Evolutionary conservation across 768 basidiomycete genomes (phyloP), one percentile per base, ranked within the genome.

Genomic region (Leccinum rimulosum): DNA sequence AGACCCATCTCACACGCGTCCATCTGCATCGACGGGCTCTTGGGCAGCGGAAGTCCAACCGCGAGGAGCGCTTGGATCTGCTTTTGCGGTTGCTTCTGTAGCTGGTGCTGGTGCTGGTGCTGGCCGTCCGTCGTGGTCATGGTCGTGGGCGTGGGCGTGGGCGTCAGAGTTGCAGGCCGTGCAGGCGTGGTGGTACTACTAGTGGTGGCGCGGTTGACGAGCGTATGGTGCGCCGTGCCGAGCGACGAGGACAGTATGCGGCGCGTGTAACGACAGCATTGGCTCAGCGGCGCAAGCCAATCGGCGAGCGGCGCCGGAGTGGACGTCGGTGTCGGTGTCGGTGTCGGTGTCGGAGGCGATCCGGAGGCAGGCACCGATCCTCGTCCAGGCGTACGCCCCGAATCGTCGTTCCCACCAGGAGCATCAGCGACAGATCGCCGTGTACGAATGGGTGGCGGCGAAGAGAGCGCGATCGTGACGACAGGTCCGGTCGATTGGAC

Each of bases 1-100:
- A 67, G 40, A 12, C 74, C 66, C 3, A 73, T 70, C 15, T 74
- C 72, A 15, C 66, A 62, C 47, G 72, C 77, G 5, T 73, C 69
- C 10, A 86, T 64, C 63, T 85, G 85, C 54, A 84, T 75, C 1
- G 88, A 91, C 11, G 90, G 89, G 64, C 88, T 89, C 71, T 85
- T 89, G 12, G 88, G 88, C 3, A 90, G 64, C 4, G 89, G 88
- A 5, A 80, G 60, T 3, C 81, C 82, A 3, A 79, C 72, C 4
- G 74, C 70, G 36, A 81, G 67, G 55, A 80, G 73, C 22, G 79
- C 74, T 50, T 74, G 57, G 48, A 78, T 68, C 22, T 77, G 74
- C 19, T 70, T 65, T 36, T 71, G 74, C 1, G 72, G 40, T 10
- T 43, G 40, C 14, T 43, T 43, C 40, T 43, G 38, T n/a, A 0